phyloP scores from a whole-genome alignment of 345 rosid genomes.

The Eucalyptus victrix region DNA sequence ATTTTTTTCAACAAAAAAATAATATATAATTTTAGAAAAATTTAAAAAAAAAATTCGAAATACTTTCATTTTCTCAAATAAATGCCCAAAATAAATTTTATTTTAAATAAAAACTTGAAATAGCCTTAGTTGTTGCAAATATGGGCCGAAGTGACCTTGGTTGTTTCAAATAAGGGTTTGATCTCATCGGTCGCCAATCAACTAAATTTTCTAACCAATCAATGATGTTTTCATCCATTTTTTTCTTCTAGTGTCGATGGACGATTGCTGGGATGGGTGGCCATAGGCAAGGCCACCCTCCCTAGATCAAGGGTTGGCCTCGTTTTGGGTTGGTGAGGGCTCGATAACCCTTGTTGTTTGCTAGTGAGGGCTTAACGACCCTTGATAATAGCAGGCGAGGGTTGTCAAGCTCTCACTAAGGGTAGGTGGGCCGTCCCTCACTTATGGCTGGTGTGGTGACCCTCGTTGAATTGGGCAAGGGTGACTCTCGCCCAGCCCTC shows the following conservation, averaged over 20 bases:
- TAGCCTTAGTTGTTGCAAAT: too few species aligned
- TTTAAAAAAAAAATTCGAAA: too few species aligned
- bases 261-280: too few species aligned
- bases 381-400: accelerated
- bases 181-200: accelerated
- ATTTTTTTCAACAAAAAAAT: not conserved
- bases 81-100: accelerated
- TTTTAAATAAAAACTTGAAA: too few species aligned
- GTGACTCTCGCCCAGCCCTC: accelerated
- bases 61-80: accelerated
- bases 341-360: accelerated
- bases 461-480: too few species aligned
- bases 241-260: accelerated
- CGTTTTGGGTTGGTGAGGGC: accelerated
- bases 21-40: not conserved
- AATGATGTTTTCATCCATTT: too few species aligned
- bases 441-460: accelerated
- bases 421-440: accelerated
- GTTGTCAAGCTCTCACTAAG: too few species aligned
- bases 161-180: too few species aligned
- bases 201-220: too few species aligned
- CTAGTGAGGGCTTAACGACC: too few species aligned
- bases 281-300: too few species aligned
- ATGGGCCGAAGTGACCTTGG: accelerated
- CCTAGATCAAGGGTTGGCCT: accelerated